Evolutionary conservation across 1,284 basidiomycete species (phyloP).

Genomic region (Pulveroboletus sp.): DNA sequence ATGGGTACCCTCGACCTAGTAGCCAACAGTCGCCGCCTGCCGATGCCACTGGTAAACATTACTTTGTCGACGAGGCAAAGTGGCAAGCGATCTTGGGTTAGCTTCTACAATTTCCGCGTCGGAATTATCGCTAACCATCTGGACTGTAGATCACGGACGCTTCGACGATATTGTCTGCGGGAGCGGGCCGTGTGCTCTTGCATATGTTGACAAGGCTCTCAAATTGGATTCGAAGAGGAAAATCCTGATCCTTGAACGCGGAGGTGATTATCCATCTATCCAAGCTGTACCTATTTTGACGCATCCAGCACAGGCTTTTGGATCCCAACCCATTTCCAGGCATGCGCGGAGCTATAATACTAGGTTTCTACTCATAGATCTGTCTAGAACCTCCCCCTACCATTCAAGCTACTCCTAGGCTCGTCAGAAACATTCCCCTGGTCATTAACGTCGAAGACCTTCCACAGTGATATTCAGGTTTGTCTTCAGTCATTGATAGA

Average conservation of each 20-base stretch:
- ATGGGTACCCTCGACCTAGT: slow-evolving; percentile 4
- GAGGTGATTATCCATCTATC: not conserved
- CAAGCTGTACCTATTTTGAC: not conserved
- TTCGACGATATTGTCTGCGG: slow-evolving; percentile 15
- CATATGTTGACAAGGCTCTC: slow-evolving; percentile 26
- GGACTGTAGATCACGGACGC: slow-evolving; percentile 1
- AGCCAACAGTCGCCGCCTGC: not conserved
- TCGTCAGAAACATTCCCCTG: slow-evolving; percentile 10
- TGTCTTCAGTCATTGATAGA: not conserved
- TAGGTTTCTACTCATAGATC: not conserved
- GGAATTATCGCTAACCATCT: not conserved
- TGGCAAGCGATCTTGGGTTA: slow-evolving; percentile 6
- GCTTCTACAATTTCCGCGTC: not conserved
- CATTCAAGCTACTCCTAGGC: slow-evolving; percentile 7
- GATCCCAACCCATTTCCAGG: slow-evolving; percentile 15
- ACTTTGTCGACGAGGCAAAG: slow-evolving; percentile 5
- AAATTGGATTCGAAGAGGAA: slow-evolving; percentile 20
- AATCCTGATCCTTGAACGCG: slow-evolving; percentile 21
- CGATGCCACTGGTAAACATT: slow-evolving; percentile 4
- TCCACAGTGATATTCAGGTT: slow-evolving; percentile 5
- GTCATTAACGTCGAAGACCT: slow-evolving; percentile 2
- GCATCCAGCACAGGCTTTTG: not conserved
- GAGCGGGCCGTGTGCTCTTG: slow-evolving; percentile 23
- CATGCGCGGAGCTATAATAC: not conserved
- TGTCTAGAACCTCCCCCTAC: slow-evolving; percentile 12